A percentile compares a stretch with the other conserved stretches of the same genome.
These are phyloP conservation scores for Hymenoscyphus albidus DNA, from an alignment of 2,329 filamentous ascomycete species.

Conservation along the genomic window DNA sequence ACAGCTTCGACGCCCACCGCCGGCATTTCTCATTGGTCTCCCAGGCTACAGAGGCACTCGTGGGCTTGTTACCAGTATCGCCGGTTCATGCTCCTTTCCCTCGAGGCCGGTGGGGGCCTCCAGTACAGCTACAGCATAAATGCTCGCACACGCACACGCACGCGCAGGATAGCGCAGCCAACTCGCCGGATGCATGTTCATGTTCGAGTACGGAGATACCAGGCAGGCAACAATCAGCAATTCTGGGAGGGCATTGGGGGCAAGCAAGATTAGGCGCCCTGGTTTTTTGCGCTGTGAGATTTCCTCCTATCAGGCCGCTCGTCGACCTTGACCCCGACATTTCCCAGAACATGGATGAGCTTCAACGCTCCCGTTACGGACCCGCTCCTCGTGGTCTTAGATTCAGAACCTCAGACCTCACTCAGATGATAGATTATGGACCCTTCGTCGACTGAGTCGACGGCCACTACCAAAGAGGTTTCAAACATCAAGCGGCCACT, in stretches of 20 bases:
- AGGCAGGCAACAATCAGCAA: background rate
- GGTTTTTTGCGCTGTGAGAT: slow-evolving; percentile 11
- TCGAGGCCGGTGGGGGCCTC: slow-evolving; percentile 3
- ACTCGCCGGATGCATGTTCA: slow-evolving; percentile 1
- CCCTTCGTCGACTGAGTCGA: background rate
- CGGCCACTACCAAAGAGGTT: background rate
- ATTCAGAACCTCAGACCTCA: no score
- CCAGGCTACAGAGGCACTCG: background rate
- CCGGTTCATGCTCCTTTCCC: background rate
- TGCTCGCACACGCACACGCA: background rate
- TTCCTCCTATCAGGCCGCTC: slow-evolving; percentile 22
- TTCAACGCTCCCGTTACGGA: slow-evolving; percentile 1
- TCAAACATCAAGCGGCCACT: background rate
- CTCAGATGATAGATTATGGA: background rate
- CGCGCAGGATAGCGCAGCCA: background rate
- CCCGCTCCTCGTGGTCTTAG: background rate
- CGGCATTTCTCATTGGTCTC: slow-evolving; percentile 18
- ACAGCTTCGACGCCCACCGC: background rate
- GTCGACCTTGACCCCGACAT: slow-evolving; percentile 1
- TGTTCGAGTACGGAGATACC: background rate
- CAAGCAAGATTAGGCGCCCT: slow-evolving; percentile 26
- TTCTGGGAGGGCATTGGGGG: background rate
- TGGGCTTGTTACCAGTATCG: background rate
- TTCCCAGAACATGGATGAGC: slow-evolving; percentile 2
- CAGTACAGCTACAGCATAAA: slow-evolving; percentile 8